These are phyloP conservation scores for Monilinia fructicola DNA, from an alignment of 2,329 filamentous ascomycete genomes.

Conservation along the genomic window DNA sequence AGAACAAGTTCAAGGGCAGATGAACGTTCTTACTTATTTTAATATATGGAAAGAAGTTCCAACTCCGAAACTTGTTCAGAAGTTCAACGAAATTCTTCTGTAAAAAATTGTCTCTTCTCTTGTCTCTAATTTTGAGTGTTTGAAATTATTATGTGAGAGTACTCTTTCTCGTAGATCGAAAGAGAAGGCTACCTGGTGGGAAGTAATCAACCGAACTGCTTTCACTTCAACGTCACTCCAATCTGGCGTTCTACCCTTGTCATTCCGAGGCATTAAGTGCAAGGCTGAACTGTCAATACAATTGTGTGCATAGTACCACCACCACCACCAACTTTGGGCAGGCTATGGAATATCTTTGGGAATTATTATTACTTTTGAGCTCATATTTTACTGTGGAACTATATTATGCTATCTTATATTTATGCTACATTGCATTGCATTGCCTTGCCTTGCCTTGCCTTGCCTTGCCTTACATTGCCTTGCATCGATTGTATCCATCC, in stretches of 20 bases:
- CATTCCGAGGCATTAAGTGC: slow-evolving; percentile 6
- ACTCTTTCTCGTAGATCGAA: not conserved
- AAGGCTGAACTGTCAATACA: slow-evolving; percentile 2
- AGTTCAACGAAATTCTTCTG: no score
- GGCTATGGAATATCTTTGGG: not conserved
- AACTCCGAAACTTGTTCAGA: not conserved
- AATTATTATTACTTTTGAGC: not conserved
- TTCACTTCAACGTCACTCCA: slow-evolving; percentile 1
- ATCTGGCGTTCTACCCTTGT: slow-evolving; percentile 1
- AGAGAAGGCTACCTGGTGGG: not conserved
- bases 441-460: no score
- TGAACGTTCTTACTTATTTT: not conserved
- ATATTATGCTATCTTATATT: no score
- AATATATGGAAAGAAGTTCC: not conserved
- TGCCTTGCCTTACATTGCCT: no score
- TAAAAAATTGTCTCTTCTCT: no score
- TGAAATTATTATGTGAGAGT: slow-evolving; percentile 12
- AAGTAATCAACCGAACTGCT: not conserved
- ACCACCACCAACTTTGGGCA: not conserved
- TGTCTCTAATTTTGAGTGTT: not conserved
- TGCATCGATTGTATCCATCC: no score
- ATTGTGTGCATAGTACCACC: not conserved
- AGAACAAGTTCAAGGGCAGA: not conserved
- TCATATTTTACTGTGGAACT: no score
- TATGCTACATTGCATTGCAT: no score